Conservation (phyloP, 805 yeast genomes). For the Zygoascus biomembranicola region DNA sequence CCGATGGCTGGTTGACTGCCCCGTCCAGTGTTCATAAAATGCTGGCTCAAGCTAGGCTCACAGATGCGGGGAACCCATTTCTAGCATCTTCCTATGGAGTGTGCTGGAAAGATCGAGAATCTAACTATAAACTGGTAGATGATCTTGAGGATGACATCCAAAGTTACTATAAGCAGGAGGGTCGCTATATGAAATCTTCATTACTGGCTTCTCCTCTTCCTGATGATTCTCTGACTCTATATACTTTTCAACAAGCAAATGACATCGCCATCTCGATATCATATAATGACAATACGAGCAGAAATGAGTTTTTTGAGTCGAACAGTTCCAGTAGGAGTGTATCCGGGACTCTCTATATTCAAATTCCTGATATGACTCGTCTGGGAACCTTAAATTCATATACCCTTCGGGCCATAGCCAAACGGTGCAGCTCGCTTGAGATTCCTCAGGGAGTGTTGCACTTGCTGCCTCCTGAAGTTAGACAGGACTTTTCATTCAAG, state of each 20-base stretch:
- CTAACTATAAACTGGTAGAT: constrained; percentile 2
- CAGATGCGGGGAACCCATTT: constrained; percentile 5
- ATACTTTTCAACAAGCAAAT: not conserved
- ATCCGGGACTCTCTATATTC: not conserved
- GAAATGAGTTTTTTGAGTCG: not conserved
- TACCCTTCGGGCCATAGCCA: not conserved
- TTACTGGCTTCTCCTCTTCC: not conserved
- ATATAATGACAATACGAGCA: not conserved
- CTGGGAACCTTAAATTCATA: not conserved
- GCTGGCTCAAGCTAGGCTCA: constrained; percentile 4
- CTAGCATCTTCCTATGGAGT: not conserved
- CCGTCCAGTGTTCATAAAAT: constrained; percentile 12
- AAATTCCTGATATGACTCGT: constrained; percentile 1
- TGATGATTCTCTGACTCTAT: not conserved
- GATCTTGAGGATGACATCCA: constrained; percentile 6
- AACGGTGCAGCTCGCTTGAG: not conserved
- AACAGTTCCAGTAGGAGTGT: not conserved
- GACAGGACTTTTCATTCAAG: not conserved
- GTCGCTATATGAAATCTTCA: not conserved
- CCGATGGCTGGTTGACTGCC: constrained; percentile 15
- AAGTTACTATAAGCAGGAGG: not conserved
- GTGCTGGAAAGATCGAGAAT: not conserved
- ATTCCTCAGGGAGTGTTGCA: not conserved
- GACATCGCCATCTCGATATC: not conserved
- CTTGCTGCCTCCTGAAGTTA: not conserved